Evolutionary conservation across 441 rosid genomes (phyloP), one percentile per base, ranked within the genome.

Genomic region (Cnidoscolus chayamansa): DNA sequence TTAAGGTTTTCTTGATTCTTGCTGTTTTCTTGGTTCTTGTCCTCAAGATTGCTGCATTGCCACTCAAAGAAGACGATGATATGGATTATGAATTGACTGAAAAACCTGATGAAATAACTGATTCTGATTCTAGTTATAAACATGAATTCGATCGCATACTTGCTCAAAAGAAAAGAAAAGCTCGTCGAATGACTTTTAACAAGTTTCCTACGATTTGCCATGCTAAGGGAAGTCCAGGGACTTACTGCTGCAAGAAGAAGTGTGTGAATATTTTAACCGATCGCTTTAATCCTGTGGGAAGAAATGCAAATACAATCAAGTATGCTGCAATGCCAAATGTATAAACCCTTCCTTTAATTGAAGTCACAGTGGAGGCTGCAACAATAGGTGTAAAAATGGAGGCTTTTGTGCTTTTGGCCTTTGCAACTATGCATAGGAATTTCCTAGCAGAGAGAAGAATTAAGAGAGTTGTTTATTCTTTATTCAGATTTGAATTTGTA

Each of bases 281-380:
- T 45, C 71, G 77, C 1, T 16, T 54, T 16, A 81, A 81, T 62
- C 72, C 45, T 84, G 86, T 50, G 81, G 83, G 7, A 74, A 79
- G 73, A 84, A 75, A 65, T 84, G 86, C 81, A 84, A 66, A 59
- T 77, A 84, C 48, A 67, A 55, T 54, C 77, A 79, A 37, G 71
- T 68, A 13, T 84, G 83, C 4, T 83, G 86, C 75, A 61, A 68
- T 15, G 84, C 83, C 15, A 13, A 71, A 30, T 81, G 84, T 35
- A 77, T 81, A 15, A 77, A 79, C 62, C 51, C 81, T 30, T 75
- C 72, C 1, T 79, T 67, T 19, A 79, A 71, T 43, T 77, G 25
- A 15, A 73, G 65, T 35, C 72, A 81, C 16, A 74, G 84, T 13
- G 84, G 86, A 3, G 80, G 79, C 4, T 80, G 86, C 68, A 71